Base-by-base conservation (phyloP, 768 basidiomycete species). In the Stropharia rugosoannulata region DNA sequence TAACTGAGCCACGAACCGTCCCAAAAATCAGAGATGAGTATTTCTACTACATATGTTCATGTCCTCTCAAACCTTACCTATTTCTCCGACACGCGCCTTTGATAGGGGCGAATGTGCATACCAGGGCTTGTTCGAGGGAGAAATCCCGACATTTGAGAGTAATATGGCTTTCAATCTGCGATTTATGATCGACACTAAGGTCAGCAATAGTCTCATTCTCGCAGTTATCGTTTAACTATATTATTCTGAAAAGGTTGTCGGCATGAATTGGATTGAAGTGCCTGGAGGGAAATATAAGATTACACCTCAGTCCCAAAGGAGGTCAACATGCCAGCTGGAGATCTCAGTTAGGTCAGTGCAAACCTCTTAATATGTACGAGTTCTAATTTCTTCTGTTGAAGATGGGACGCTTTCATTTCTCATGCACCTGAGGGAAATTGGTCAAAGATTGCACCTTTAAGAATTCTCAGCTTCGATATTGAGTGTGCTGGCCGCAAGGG, bases 181-280 rank as follows among this genome's bases (percentile, higher is more conserved):
- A 7, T 98, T 98, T 70, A 99, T 99, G 97, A 96, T 99, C 58
- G 97, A 99, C 66, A 89, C 92, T 5, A 87, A 94, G 79, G 95
- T 93, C 22, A 8, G 47, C 53, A 25, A 11, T 16, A 38, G 47
- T 36, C 6, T 47, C n/a, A 35, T 48, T 16, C 32, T 19, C 11
- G 5, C 16, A n/a, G 46, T 6, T n/a, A 42, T 18, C 25, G 9
- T 37, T 4, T 35, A 10, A 3, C 51, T 25, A 49, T 40, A 41
- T 62, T 35, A 56, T 46, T 2, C 16, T 10, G 19, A 25, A 15
- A 59, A 95, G 92, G 86, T 99, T 29, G 87, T 95, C 47, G 97
- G 97, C 8, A 98, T 99, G 97, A 98, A 98, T 67, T 99, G 97
- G 96, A 89, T 99, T 50, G 94, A 98, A 72, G 76, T 97, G 8